Base-by-base conservation (phyloP, 495 filamentous ascomycete genomes). In the Tuber brumale region DNA sequence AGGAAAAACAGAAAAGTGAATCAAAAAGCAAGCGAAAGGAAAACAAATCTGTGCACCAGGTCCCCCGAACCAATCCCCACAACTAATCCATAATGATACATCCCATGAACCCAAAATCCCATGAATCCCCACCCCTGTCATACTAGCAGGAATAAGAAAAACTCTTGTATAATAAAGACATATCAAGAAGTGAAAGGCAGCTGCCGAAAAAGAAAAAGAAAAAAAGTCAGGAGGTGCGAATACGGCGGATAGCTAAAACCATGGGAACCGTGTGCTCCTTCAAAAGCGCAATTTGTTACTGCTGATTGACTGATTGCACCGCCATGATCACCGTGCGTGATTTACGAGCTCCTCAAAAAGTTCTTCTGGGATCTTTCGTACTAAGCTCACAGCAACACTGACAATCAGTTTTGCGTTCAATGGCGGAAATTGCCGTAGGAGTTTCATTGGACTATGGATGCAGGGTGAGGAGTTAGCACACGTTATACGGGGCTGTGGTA, bases 391-490 rank as follows among this genome's bases (percentile, higher is more conserved):
- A 0, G 95, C 92, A 43, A 94, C 85, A 70, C 88, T 88, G 80
- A 97, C 94, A 81, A 97, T 91, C 75, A 89, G 89, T 80, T 92
- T 90, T 31, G 94, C 92, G 72, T 94, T 88, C 39, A 98, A 86
- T 8, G 91, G 90, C 37, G 94, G 94, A 77, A 97, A 95, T n/a
- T 91, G 92, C 77, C 95, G 88, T 45, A 97, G 88, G 16, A 97
- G 88, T 84, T 94, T 95, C 84, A 94, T 97, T 44, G 95, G 96
- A 81, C 95, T 97, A 73, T 46, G 79, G 81, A 82, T 75, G 78
- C 78, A 57, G 57, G 70, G 27, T 27, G 16, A 23, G 1, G 51
- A 80, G 70, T 70, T 10, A 72, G 39, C 66, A 45, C 31, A 43
- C 21, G 35, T 71, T 41, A 71, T n/a, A 71, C 12, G 35, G 57